Percentiles rank a stretch among this genome's conserved stretches.
Evolutionary conservation across 148 eudicot species (phyloP).

Genomic region (Rhododendron simsii): DNA sequence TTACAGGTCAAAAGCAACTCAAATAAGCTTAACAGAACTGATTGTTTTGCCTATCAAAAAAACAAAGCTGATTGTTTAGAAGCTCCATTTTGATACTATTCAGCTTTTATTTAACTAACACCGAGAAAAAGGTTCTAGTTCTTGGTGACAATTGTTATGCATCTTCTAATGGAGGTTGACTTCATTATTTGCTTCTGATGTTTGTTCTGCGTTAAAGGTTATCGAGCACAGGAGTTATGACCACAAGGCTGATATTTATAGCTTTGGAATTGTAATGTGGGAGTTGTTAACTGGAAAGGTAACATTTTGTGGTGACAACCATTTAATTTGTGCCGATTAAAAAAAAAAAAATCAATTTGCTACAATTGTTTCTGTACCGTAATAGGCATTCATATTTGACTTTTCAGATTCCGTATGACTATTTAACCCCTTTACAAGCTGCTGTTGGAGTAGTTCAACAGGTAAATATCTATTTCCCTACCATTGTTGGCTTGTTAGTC

Average conservation of each 20-base stretch:
- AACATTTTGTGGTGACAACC: not conserved
- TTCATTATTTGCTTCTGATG: slow-evolving; percentile 12
- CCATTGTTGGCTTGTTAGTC: not conserved
- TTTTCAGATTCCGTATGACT: slow-evolving; percentile 85
- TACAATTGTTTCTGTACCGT: not conserved
- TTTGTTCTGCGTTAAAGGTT: slow-evolving; percentile 46
- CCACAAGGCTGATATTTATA: slow-evolving; percentile 97
- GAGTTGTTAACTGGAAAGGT: slow-evolving; percentile 94
- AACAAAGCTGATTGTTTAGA: not conserved
- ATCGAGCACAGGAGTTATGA: slow-evolving; percentile 96
- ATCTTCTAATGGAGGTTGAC: not conserved
- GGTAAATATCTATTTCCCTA: slow-evolving; percentile 35
- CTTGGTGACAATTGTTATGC: not conserved
- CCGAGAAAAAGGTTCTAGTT: not conserved
- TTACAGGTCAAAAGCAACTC: not conserved
- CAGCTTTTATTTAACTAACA: not conserved
- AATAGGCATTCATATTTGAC: slow-evolving; percentile 1
- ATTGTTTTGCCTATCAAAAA: not conserved
- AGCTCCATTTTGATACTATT: not conserved
- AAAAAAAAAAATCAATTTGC: not conserved
- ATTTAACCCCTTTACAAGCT: slow-evolving; percentile 91
- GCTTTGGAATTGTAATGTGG: slow-evolving; percentile 84
- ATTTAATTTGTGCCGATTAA: not conserved
- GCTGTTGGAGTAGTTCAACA: slow-evolving; percentile 98
- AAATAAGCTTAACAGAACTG: not conserved